These are phyloP conservation scores for Verbena officinalis DNA, from an alignment of 257 asterid species.

Conservation along the genomic window DNA sequence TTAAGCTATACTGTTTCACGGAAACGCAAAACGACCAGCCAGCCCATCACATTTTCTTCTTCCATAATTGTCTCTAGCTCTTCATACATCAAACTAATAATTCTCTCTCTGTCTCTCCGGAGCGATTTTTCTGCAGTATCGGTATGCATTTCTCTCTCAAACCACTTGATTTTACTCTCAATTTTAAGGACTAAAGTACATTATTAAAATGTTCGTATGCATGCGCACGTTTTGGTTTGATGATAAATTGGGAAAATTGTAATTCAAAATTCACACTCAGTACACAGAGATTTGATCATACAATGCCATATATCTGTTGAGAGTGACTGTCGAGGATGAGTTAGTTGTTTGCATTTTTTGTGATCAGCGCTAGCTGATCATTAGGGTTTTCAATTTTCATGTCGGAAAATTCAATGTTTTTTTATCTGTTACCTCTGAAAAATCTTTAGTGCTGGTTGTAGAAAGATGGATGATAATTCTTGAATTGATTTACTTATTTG, in stretches of 20 bases:
- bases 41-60: constrained; percentile 20
- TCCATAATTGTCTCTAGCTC: constrained; percentile 20
- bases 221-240: constrained; percentile 7
- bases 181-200: neutral
- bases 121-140: neutral
- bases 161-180: neutral
- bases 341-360: neutral
- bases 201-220: neutral
- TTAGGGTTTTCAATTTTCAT: neutral
- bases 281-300: neutral
- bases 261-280: neutral
- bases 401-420: neutral
- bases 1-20: constrained; percentile 31
- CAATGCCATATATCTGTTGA: neutral
- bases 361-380: neutral
- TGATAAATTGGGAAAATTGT: neutral
- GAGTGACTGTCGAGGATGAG: neutral
- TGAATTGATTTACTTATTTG: neutral
- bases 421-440: neutral
- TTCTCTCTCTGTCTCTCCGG: neutral
- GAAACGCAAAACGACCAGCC: constrained; percentile 11
- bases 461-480: neutral
- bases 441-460: neutral
- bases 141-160: constrained; percentile 26
- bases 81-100: constrained; percentile 16